Percentiles rank a stretch among this genome's conserved stretches.
phyloP scores from a whole-genome alignment of 2,329 filamentous ascomycete species.

The Cadophora sp. region DNA sequence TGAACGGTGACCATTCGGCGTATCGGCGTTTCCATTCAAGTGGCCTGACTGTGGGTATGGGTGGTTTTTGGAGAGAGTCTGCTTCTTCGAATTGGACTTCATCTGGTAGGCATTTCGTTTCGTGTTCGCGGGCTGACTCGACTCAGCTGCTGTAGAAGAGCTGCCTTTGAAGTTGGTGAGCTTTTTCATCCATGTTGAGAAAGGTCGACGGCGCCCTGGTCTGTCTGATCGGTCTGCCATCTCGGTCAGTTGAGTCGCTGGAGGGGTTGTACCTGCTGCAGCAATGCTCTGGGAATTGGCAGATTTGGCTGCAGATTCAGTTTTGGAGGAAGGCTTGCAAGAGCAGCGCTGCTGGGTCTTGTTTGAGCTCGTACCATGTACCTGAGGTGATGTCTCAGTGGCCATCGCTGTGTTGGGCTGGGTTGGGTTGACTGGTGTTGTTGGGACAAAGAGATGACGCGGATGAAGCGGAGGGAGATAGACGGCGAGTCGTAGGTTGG shows the following conservation, averaged over 20 bases:
- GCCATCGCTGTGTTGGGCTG: constrained; percentile 50
- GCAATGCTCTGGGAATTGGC: not conserved
- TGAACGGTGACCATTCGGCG: constrained; percentile 57
- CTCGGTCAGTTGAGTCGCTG: constrained; percentile 32
- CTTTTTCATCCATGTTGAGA: constrained; percentile 93
- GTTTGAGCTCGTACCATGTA: constrained; percentile 50
- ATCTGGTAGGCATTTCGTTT: constrained; percentile 52
- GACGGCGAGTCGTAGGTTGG: not conserved
- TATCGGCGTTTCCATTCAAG: constrained; percentile 47
- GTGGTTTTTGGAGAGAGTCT: constrained; percentile 60
- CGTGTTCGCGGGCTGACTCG: constrained; percentile 48
- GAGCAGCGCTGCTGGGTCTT: constrained; percentile 16
- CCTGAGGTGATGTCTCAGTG: constrained; percentile 49
- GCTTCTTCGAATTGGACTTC: constrained; percentile 62
- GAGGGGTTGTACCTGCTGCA: constrained; percentile 14
- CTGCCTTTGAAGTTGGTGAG: constrained; percentile 81
- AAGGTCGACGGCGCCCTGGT: constrained; percentile 77
- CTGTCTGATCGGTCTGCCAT: constrained; percentile 68
- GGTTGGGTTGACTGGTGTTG: constrained; percentile 29
- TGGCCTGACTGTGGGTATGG: constrained; percentile 88
- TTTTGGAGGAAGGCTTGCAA: constrained; percentile 20
- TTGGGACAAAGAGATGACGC: constrained; percentile 12
- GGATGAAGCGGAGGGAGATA: not conserved
- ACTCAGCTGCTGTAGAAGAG: constrained; percentile 67
- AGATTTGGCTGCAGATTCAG: constrained; percentile 19